Evolutionary conservation across 2,329 filamentous ascomycete species (phyloP).

Genomic region (Trichoderma koningii): DNA sequence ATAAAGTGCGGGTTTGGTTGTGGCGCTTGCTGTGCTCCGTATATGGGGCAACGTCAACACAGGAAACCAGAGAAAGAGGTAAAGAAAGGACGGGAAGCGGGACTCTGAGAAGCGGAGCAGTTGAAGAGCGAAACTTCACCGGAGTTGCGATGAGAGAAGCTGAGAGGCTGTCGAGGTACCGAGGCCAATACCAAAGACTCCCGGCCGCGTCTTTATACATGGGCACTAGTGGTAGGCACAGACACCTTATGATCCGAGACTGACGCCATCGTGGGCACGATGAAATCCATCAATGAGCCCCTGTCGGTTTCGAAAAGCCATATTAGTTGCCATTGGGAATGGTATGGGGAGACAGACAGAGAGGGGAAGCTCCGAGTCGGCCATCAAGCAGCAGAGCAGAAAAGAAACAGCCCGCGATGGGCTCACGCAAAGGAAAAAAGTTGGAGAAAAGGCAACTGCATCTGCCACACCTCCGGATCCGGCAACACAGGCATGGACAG

Average conservation of each 20-base stretch:
- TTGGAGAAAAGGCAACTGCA: conserved; percentile 5
- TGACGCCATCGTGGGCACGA: conserved; percentile 25
- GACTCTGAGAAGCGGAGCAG: not conserved
- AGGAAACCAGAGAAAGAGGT: not conserved
- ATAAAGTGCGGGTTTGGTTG: conserved; percentile 21
- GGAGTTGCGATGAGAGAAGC: conserved; percentile 5
- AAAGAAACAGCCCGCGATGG: not conserved
- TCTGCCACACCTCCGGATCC: conserved; percentile 8
- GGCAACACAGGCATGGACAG: not conserved
- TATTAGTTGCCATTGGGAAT: not conserved
- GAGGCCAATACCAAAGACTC: no score
- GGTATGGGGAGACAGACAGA: not conserved
- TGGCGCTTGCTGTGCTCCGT: conserved; percentile 13
- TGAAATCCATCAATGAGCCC: not conserved
- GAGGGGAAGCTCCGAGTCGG: not conserved
- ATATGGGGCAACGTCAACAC: conserved; percentile 22
- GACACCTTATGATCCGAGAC: conserved; percentile 16
- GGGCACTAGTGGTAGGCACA: conserved; percentile 4
- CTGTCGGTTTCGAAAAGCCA: not conserved
- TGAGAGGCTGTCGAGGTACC: not conserved
- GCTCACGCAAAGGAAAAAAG: not conserved
- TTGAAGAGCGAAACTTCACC: not conserved
- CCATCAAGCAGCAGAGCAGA: not conserved
- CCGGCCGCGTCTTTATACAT: conserved; percentile 11
- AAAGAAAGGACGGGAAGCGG: conserved; percentile 5